phyloP scores from a whole-genome alignment of 768 basidiomycete species.

The Boletus tylopilopsis region DNA sequence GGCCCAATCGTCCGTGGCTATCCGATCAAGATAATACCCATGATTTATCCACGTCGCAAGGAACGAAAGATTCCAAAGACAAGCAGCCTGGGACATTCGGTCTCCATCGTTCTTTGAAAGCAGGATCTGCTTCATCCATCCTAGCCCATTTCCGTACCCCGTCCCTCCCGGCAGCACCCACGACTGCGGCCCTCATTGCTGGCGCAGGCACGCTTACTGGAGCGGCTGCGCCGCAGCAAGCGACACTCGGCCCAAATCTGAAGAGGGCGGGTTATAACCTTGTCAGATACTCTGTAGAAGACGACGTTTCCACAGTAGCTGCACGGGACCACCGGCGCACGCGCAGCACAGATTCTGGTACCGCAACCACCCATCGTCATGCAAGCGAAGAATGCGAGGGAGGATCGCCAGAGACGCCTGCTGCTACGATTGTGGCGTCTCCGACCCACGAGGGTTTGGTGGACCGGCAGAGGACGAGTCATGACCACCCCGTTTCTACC shows the following conservation, averaged over 20 bases:
- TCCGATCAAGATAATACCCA: slow-evolving; percentile 4
- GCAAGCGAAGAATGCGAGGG: slow-evolving; percentile 6
- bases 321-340: slow-evolving; percentile 9
- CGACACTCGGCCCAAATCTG: slow-evolving; percentile 52
- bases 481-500: neutral
- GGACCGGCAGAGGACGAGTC: neutral
- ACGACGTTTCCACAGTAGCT: neutral
- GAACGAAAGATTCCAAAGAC: neutral
- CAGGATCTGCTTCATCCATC: slow-evolving; percentile 26
- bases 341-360: slow-evolving; percentile 12
- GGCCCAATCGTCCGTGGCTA: slow-evolving; percentile 23
- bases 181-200: slow-evolving; percentile 60
- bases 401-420: slow-evolving; percentile 17
- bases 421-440: slow-evolving; percentile 13
- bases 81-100: neutral
- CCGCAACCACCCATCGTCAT: neutral
- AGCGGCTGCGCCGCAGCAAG: slow-evolving; percentile 49
- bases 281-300: slow-evolving; percentile 44
- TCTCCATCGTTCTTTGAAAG: slow-evolving; percentile 19
- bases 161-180: slow-evolving; percentile 18
- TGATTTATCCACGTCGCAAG: slow-evolving; percentile 1
- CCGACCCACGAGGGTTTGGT: slow-evolving; percentile 4
- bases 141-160: slow-evolving; percentile 16
- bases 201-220: slow-evolving; percentile 65
- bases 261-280: slow-evolving; percentile 63